Conservation (phyloP, 495 filamentous ascomycete genomes). For the Aspergillus bridgeri region DNA sequence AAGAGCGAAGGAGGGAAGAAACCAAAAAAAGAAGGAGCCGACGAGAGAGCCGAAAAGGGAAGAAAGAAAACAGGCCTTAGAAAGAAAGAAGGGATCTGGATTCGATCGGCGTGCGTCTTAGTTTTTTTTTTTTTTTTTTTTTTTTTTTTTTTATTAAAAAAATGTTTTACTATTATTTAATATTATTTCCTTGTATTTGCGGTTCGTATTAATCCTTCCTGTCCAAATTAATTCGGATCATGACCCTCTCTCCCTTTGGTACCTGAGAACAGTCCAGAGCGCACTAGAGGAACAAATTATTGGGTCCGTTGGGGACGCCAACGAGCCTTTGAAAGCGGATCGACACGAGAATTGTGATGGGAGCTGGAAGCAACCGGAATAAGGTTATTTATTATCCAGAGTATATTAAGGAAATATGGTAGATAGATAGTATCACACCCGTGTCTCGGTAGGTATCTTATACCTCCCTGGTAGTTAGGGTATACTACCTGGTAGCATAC, state of each 20-base stretch:
- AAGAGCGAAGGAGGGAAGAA: too few species aligned
- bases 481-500: too few species aligned
- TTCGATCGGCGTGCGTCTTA: conserved; percentile 22
- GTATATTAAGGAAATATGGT: too few species aligned
- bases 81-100: conserved; percentile 27
- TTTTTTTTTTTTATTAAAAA: conserved; percentile 3
- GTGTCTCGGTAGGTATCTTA: too few species aligned
- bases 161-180: too few species aligned
- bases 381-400: too few species aligned
- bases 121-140: conserved; percentile 8
- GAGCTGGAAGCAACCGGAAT: not conserved
- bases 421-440: too few species aligned
- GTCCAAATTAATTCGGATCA: too few species aligned
- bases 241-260: too few species aligned
- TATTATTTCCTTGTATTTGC: not conserved
- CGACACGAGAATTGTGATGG: conserved; percentile 8
- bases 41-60: conserved; percentile 1
- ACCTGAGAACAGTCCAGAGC: conserved; percentile 12
- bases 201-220: conserved; percentile 1
- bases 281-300: conserved; percentile 10
- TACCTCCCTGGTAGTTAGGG: too few species aligned
- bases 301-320: conserved; percentile 10
- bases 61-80: conserved; percentile 11
- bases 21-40: conserved; percentile 9
- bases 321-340: conserved; percentile 11